These are phyloP conservation scores for Pythium diclinum DNA, from an alignment of 352 stramenopile genomes.

Conservation along the genomic window DNA sequence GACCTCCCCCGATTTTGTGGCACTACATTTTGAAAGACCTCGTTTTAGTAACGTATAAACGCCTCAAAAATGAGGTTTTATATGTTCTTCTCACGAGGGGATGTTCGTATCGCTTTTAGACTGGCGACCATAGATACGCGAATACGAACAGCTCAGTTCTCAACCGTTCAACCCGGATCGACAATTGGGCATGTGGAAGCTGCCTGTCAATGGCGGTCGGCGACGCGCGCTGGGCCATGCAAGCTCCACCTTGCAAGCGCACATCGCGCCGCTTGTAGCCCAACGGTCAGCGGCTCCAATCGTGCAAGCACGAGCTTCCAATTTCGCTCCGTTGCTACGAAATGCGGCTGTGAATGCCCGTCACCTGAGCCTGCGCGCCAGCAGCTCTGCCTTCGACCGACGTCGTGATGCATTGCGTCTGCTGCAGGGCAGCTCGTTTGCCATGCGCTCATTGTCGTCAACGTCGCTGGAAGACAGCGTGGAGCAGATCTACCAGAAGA, in stretches of 20 bases:
- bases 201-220: conserved; percentile 22
- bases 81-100: neutral
- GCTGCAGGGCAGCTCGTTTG: neutral
- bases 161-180: conserved; percentile 5
- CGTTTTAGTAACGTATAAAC: conserved; percentile 5
- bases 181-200: conserved; percentile 24
- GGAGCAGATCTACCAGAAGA: conserved; percentile 88
- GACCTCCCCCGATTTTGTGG: conserved; percentile 1
- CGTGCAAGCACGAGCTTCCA: conserved; percentile 9
- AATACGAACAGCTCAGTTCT: conserved; percentile 3
- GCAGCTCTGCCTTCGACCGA: neutral
- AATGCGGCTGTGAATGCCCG: conserved; percentile 7
- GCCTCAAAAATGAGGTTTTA: neutral
- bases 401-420: neutral
- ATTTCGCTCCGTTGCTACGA: conserved; percentile 5
- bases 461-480: conserved; percentile 48
- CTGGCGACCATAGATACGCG: conserved; percentile 5
- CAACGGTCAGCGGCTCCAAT: conserved; percentile 2
- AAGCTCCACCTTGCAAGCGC: conserved; percentile 5
- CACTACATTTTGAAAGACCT: conserved; percentile 3
- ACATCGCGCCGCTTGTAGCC: neutral
- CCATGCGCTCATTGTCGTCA: conserved; percentile 15
- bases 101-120: neutral
- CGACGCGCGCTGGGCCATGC: conserved; percentile 25
- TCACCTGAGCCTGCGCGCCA: neutral